Conservation (phyloP, 2,329 filamentous ascomycete species). For the Elsinoe australis region DNA sequence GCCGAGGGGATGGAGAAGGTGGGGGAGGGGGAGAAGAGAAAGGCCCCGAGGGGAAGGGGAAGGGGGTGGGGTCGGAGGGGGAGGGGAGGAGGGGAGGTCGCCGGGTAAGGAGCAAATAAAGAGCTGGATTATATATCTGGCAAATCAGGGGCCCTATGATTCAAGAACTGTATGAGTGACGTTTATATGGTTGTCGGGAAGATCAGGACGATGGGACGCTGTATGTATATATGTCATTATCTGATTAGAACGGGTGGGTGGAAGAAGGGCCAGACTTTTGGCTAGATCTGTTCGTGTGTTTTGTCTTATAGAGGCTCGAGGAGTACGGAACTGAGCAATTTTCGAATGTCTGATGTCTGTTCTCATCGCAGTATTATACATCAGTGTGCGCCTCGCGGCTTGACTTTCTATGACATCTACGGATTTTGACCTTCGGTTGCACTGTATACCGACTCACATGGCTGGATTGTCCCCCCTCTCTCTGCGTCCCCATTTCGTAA, state of each 20-base stretch:
- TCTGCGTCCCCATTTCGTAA: no score
- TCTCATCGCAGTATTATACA: not conserved
- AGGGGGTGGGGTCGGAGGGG: not conserved
- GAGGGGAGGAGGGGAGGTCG: not conserved
- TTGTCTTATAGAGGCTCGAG: conserved; percentile 4
- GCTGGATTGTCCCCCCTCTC: no score
- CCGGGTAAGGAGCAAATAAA: no score
- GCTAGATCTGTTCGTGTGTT: not conserved
- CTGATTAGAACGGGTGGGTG: not conserved
- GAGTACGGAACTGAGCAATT: conserved; percentile 11
- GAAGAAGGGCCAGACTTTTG: not conserved
- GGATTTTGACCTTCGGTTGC: no score
- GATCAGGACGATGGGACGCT: not conserved
- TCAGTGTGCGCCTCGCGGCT: not conserved
- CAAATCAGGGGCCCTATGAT: no score
- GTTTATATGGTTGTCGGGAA: not conserved
- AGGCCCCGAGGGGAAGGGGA: not conserved
- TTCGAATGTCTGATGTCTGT: no score
- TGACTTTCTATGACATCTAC: no score
- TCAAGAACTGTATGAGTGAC: not conserved
- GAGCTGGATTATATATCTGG: no score
- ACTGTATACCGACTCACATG: no score
- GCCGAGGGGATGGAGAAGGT: not conserved
- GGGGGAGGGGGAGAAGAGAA: not conserved
- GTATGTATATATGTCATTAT: not conserved